phyloP scores from a whole-genome alignment of 805 yeast species.

The Yamadazyma paraphyllophila region DNA sequence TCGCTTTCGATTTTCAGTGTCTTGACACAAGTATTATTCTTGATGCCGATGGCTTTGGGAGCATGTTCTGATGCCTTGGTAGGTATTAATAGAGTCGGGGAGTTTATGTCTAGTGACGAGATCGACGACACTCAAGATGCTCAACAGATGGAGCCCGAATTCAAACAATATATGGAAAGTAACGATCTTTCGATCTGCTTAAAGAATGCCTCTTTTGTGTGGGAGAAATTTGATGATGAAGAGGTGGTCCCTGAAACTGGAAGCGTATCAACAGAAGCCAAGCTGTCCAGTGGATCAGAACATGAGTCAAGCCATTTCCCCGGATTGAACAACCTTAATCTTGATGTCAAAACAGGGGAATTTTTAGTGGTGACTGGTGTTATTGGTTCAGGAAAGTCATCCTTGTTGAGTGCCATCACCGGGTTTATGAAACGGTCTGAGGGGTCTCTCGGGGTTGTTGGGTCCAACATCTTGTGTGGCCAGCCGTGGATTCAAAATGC shows the following conservation, averaged over 20 bases:
- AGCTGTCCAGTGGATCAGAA: too few relatives aligned
- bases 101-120: conserved; percentile 47
- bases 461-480: conserved; percentile 27
- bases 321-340: conserved; percentile 28
- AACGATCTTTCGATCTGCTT: conserved; percentile 21
- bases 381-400: conserved; percentile 36
- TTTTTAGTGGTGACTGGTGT: conserved; percentile 34
- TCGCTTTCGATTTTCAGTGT: conserved; percentile 66
- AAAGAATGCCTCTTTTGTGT: conserved; percentile 22
- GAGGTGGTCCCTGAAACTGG: not conserved
- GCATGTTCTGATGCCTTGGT: conserved; percentile 65
- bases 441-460: conserved; percentile 28
- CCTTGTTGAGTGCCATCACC: conserved; percentile 34
- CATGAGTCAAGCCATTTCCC: conserved; percentile 6
- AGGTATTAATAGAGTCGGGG: conserved; percentile 58
- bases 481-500: conserved; percentile 37
- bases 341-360: conserved; percentile 28
- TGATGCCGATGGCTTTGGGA: conserved; percentile 68
- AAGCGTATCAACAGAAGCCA: too few relatives aligned
- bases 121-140: conserved; percentile 22
- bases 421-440: conserved; percentile 33
- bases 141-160: not conserved
- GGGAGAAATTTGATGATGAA: conserved; percentile 25
- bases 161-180: conserved; percentile 21
- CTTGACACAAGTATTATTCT: conserved; percentile 57